Evolutionary conservation across 768 basidiomycete genomes (phyloP).

Genomic region (Lactarius hengduanensis): DNA sequence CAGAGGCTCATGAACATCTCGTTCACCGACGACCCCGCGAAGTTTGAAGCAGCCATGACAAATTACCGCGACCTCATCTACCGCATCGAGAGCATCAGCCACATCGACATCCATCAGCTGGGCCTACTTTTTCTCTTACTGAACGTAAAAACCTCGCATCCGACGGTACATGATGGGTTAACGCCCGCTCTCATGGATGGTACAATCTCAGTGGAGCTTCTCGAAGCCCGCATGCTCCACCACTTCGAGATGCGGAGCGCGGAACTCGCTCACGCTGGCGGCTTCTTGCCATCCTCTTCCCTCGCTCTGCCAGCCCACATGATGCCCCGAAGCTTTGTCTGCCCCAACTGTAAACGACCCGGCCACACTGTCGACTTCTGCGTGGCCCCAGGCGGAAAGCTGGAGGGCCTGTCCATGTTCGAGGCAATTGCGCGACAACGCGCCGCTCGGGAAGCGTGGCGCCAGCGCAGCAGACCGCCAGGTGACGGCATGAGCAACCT

Average conservation of each 20-base stretch:
- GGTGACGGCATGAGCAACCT: too few relatives aligned
- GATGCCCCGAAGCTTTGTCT: too few relatives aligned
- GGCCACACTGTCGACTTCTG: constrained; percentile 9
- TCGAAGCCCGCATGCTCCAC: too few relatives aligned
- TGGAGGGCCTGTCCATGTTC: background rate
- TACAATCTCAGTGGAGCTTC: too few relatives aligned
- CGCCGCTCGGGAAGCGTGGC: too few relatives aligned
- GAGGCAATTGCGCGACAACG: too few relatives aligned
- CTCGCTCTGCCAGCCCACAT: background rate
- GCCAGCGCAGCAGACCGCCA: too few relatives aligned
- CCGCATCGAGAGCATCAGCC: background rate
- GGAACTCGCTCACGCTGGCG: too few relatives aligned
- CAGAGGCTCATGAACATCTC: constrained; percentile 28
- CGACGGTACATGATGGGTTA: too few relatives aligned
- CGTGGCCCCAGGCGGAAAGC: constrained; percentile 4
- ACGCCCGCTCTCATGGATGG: too few relatives aligned
- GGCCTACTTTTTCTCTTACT: background rate
- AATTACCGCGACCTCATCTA: background rate
- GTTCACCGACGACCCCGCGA: constrained; percentile 16
- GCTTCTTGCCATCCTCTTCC: too few relatives aligned
- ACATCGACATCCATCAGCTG: background rate
- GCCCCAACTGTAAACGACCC: constrained; percentile 7
- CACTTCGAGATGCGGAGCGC: too few relatives aligned
- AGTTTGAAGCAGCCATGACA: background rate
- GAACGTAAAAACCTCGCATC: background rate